Evolutionary conservation across 108 stramenopile species (phyloP).

Genomic region (Nitzschia inconspicua): DNA sequence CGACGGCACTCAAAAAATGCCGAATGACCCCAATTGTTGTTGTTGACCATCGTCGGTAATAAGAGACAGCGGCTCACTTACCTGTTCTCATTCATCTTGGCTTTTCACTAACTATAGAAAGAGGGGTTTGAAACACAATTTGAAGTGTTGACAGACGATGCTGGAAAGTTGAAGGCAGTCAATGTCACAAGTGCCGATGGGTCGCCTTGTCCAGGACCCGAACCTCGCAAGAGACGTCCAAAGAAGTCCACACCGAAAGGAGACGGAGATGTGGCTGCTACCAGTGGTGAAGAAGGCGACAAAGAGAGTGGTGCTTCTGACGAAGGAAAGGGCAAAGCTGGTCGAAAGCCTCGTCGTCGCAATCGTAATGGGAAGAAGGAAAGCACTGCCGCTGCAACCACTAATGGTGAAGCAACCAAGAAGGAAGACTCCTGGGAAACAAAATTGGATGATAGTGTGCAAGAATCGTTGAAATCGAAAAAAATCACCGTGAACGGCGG

Average conservation of each 20-base stretch:
- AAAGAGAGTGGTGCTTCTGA: no score
- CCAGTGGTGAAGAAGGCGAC: not conserved
- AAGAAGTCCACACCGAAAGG: not conserved
- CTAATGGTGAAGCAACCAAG: conserved; percentile 4
- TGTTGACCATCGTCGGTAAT: not conserved
- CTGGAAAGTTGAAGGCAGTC: conserved; percentile 70
- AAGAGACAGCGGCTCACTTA: not conserved
- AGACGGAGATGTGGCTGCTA: not conserved
- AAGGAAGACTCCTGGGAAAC: conserved; percentile 46
- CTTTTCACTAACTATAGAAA: conserved; percentile 37
- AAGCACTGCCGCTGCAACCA: not conserved
- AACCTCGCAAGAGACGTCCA: not conserved
- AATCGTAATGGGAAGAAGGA: not conserved
- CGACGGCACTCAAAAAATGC: no score
- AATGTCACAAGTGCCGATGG: conserved; percentile 70
- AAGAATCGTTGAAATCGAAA: conserved; percentile 41
- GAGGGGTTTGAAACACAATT: conserved; percentile 70
- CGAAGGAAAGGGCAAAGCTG: not conserved
- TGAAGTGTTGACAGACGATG: conserved; percentile 65
- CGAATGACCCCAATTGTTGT: no score
- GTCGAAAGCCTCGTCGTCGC: not conserved
- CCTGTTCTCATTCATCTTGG: not conserved
- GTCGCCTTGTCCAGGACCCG: conserved; percentile 35
- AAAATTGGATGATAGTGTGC: conserved; percentile 37
- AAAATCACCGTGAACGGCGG: conserved; percentile 41